A percentile compares a stretch with the other conserved stretches of the same genome.
Evolutionary conservation across 257 asterid genomes (phyloP).

Genomic region (Rubia yunnanensis): DNA sequence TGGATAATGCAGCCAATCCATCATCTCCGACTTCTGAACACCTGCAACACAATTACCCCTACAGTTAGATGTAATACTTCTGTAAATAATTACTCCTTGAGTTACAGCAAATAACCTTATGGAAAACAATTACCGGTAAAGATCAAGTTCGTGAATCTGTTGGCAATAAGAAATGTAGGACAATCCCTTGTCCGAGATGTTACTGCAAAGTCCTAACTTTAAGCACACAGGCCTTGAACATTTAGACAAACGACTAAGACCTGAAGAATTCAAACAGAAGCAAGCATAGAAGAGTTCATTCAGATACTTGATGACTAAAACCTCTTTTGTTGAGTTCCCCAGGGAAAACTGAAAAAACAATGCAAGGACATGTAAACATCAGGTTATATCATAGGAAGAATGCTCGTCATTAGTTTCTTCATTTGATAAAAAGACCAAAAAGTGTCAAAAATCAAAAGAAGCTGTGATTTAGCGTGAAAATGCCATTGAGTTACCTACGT

Average conservation of each 20-base stretch:
- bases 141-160: conserved; percentile 51
- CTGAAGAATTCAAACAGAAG: conserved; percentile 25
- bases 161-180: conserved; percentile 41
- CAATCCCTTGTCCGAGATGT: conserved; percentile 57
- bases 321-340: not conserved
- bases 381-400: not conserved
- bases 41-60: conserved; percentile 23
- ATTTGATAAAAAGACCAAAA: not conserved
- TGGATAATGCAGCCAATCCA: conserved; percentile 45
- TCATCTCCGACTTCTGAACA: conserved; percentile 52
- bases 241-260: conserved; percentile 47
- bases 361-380: not conserved
- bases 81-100: not conserved
- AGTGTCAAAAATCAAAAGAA: not conserved
- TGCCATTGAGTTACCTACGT: conserved; percentile 35
- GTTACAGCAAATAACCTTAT: not conserved
- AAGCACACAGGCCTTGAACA: conserved; percentile 44
- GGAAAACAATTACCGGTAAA: conserved; percentile 41
- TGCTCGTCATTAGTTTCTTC: not conserved
- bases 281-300: not conserved
- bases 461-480: not conserved
- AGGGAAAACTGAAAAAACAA: not conserved
- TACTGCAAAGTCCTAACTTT: conserved; percentile 61
- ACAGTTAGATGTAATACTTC: not conserved
- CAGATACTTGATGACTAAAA: not conserved